A percentile compares a stretch with the other conserved stretches of the same genome.
Evolutionary conservation across 495 filamentous ascomycete species (phyloP).

Genomic region (Lichenothelia convexa): DNA sequence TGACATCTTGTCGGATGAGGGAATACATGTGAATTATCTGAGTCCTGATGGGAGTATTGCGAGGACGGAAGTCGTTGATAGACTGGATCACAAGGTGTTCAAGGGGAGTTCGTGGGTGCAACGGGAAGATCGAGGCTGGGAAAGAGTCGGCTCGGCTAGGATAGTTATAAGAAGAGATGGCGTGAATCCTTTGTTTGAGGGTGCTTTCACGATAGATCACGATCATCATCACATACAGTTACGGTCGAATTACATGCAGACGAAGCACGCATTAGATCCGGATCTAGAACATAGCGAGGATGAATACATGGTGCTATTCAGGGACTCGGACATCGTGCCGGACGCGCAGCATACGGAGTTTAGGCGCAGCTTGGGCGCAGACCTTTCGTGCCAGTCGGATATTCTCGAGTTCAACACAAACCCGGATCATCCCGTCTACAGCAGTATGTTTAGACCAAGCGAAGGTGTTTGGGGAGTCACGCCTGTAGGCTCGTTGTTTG

Average conservation of each 20-base stretch:
- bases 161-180: slow-evolving; percentile 65
- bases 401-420: slow-evolving; percentile 51
- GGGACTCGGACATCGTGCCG: slow-evolving; percentile 64
- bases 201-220: slow-evolving; percentile 61
- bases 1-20: slow-evolving; percentile 65
- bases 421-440: slow-evolving; percentile 46
- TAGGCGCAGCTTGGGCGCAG: slow-evolving; percentile 6
- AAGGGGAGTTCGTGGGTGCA: slow-evolving; percentile 61
- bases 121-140: slow-evolving; percentile 35
- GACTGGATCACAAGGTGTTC: slow-evolving; percentile 62
- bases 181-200: slow-evolving; percentile 64
- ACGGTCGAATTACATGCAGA: slow-evolving; percentile 52
- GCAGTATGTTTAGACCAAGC: slow-evolving; percentile 21
- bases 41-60: slow-evolving; percentile 45
- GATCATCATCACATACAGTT: slow-evolving; percentile 83
- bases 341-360: background rate
- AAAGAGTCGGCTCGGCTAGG: slow-evolving; percentile 76
- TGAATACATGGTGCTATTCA: slow-evolving; percentile 80
- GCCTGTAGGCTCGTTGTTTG: slow-evolving; percentile 37
- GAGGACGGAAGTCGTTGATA: slow-evolving; percentile 42
- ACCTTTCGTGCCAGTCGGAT: slow-evolving; percentile 42
- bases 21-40: slow-evolving; percentile 56
- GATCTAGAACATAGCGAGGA: slow-evolving; percentile 28
- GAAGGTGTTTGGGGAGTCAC: slow-evolving; percentile 32
- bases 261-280: slow-evolving; percentile 59